Conservation (phyloP, 495 filamentous ascomycete genomes). For the Lophiotrema nucula region DNA sequence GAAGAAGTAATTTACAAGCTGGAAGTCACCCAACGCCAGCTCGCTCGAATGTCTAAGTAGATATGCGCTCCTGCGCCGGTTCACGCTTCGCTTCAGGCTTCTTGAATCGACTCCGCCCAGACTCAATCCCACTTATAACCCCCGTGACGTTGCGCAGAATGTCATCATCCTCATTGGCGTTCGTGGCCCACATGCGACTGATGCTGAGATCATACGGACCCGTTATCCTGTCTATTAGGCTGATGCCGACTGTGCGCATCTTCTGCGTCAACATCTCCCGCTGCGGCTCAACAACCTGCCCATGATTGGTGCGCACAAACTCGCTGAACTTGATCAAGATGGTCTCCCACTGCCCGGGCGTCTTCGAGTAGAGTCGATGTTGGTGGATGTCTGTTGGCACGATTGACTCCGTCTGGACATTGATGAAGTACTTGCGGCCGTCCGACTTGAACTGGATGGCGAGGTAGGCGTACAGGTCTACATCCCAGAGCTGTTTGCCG, state of each 20-base stretch:
- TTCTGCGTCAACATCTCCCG: slow-evolving; percentile 79
- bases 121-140: background rate
- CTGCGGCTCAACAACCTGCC: slow-evolving; percentile 87
- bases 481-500: slow-evolving; percentile 78
- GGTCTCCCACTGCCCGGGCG: slow-evolving; percentile 88
- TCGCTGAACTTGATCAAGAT: slow-evolving; percentile 83
- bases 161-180: slow-evolving; percentile 38
- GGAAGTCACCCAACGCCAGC: no score
- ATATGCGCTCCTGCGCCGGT: no score
- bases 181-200: slow-evolving; percentile 81
- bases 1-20: no score
- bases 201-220: slow-evolving; percentile 83
- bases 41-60: no score
- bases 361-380: slow-evolving; percentile 80
- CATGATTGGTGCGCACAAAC: slow-evolving; percentile 92
- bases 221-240: slow-evolving; percentile 81
- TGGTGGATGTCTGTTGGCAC: slow-evolving; percentile 93
- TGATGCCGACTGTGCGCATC: slow-evolving; percentile 80
- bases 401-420: slow-evolving; percentile 90
- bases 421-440: slow-evolving; percentile 88
- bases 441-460: slow-evolving; percentile 89
- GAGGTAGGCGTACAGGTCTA: slow-evolving; percentile 83
- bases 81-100: slow-evolving; percentile 1
- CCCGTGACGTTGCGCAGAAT: slow-evolving; percentile 18
- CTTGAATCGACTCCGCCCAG: background rate